Evolutionary conservation across 2,329 filamentous ascomycete genomes (phyloP).

Genomic region (Harringtonia aguacate): DNA sequence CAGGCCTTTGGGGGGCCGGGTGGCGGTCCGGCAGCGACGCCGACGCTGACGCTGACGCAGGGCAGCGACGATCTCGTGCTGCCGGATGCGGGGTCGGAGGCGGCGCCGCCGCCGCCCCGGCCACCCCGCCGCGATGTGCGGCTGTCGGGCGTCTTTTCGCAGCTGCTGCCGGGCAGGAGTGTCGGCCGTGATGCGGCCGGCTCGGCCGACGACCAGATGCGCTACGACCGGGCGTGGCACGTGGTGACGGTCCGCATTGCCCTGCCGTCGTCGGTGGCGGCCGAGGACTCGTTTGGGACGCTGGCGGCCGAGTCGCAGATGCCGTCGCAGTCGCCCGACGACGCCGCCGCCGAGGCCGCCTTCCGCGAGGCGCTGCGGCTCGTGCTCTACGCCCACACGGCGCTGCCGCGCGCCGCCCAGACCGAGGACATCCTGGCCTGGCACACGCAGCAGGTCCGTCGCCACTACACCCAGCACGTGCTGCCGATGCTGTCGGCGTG

Average conservation of each 20-base stretch:
- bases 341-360: conserved; percentile 22
- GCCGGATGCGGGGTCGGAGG: conserved; percentile 5
- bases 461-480: conserved; percentile 50
- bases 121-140: not conserved
- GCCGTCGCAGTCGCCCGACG: conserved; percentile 27
- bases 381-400: conserved; percentile 34
- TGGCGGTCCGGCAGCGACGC: not conserved
- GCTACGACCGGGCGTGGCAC: conserved; percentile 53
- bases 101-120: not conserved
- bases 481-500: conserved; percentile 43
- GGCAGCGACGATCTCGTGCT: conserved; percentile 9
- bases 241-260: conserved; percentile 46
- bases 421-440: conserved; percentile 48
- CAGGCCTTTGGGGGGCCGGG: conserved; percentile 31
- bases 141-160: no score
- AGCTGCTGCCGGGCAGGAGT: no score
- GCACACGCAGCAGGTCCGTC: conserved; percentile 50
- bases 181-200: no score
- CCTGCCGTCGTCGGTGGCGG: conserved; percentile 43
- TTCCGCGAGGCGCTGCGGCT: conserved; percentile 44
- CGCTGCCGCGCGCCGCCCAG: conserved; percentile 37
- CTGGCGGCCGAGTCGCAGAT: conserved; percentile 28
- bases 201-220: conserved; percentile 37
- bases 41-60: not conserved
- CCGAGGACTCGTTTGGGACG: conserved; percentile 42